These are phyloP conservation scores for Citeromyces matritensis DNA, from an alignment of 805 yeast genomes.

Conservation along the genomic window DNA sequence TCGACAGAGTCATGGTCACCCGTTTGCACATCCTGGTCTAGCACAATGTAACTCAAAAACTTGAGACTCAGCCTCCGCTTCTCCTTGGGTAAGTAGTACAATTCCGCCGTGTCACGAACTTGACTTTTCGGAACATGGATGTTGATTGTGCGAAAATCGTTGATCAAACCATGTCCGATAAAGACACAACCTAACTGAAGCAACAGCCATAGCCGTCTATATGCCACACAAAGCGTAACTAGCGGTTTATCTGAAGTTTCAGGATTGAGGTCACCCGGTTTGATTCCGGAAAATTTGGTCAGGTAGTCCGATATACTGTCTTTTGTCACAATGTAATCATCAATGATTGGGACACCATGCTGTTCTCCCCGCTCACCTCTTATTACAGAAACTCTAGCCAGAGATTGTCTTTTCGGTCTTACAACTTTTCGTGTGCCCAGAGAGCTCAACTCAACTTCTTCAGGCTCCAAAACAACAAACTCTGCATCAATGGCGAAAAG, in stretches of 20 bases:
- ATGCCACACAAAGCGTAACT: conserved; percentile 71
- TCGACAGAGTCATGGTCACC: conserved; percentile 97
- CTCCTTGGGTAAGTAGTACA: conserved; percentile 59
- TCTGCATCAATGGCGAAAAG: conserved; percentile 94
- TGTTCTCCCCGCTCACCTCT: conserved; percentile 53
- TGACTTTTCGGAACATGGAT: conserved; percentile 76
- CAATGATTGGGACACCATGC: conserved; percentile 73
- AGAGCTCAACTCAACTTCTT: conserved; percentile 61
- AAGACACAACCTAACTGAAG: conserved; percentile 81
- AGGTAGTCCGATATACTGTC: conserved; percentile 69
- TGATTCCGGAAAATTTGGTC: conserved; percentile 89
- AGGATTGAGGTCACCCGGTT: conserved; percentile 80
- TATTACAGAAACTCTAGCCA: conserved; percentile 83
- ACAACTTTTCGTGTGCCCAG: conserved; percentile 58
- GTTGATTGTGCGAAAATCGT: conserved; percentile 89
- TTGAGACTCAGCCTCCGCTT: conserved; percentile 73
- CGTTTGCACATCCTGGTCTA: conserved; percentile 66
- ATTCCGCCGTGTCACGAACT: conserved; percentile 78
- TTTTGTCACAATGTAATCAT: conserved; percentile 75
- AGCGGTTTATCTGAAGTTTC: conserved; percentile 45
- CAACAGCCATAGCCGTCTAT: conserved; percentile 80
- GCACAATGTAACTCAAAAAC: conserved; percentile 69
- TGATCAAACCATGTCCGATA: conserved; percentile 87
- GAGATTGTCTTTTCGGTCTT: conserved; percentile 58
- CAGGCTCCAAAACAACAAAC: conserved; percentile 73